phyloP scores from a whole-genome alignment of 805 yeast genomes.

The Metschnikowia chrysomelidarum region DNA sequence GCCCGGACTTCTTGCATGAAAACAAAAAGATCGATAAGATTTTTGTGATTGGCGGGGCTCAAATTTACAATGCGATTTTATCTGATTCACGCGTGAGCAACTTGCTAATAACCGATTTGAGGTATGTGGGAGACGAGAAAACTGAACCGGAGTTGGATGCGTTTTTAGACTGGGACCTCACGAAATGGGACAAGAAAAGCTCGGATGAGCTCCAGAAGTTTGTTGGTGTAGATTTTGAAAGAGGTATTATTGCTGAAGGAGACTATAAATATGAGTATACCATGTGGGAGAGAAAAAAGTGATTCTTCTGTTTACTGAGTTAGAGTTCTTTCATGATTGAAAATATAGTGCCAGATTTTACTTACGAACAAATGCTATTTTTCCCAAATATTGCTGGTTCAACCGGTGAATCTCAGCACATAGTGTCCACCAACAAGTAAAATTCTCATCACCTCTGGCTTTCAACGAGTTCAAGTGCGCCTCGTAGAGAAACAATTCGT shows the following conservation, averaged over 20 bases:
- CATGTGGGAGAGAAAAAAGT: conserved; percentile 45
- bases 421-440: conserved; percentile 16
- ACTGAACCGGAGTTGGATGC: conserved; percentile 63
- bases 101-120: conserved; percentile 69
- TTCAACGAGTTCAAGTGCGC: conserved; percentile 15
- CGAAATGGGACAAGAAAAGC: conserved; percentile 37
- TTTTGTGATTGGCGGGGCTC: conserved; percentile 91
- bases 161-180: conserved; percentile 44
- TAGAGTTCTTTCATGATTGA: no score
- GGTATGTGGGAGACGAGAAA: conserved; percentile 22
- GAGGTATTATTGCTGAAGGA: conserved; percentile 35
- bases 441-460: not conserved
- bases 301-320: not conserved
- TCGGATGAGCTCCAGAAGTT: conserved; percentile 35
- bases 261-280: conserved; percentile 56
- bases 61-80: conserved; percentile 65
- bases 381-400: conserved; percentile 12
- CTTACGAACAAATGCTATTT: not conserved
- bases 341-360: no score
- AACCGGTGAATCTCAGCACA: conserved; percentile 16
- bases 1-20: conserved; percentile 8
- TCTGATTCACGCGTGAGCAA: conserved; percentile 45
- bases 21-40: conserved; percentile 48
- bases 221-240: conserved; percentile 32
- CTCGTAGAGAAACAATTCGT: conserved; percentile 18